Evolutionary conservation across 2,329 filamentous ascomycete species (phyloP).

Genomic region (Phialophora verrucosa): DNA sequence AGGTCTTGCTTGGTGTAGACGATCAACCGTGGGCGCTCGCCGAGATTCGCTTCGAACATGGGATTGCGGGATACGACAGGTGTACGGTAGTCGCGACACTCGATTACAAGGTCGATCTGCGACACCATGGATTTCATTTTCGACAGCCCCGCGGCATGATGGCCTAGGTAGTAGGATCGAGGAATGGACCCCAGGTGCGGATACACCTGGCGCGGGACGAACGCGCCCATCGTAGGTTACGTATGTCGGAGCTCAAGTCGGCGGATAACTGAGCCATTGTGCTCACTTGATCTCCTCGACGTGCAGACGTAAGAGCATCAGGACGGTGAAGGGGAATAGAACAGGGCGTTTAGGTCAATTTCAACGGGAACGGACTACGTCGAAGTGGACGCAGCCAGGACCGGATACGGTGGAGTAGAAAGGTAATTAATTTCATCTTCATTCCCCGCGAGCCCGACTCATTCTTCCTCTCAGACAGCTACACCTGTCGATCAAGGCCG

Average conservation of each 20-base stretch:
- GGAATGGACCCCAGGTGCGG: slow-evolving; percentile 75
- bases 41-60: slow-evolving; percentile 78
- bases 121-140: slow-evolving; percentile 83
- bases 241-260: not conserved
- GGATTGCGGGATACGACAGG: slow-evolving; percentile 90
- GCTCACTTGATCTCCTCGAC: not conserved
- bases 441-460: not conserved
- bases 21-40: slow-evolving; percentile 74
- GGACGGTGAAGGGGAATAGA: not conserved
- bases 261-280: slow-evolving; percentile 20
- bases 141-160: slow-evolving; percentile 80
- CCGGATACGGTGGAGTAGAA: not conserved
- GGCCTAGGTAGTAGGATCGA: slow-evolving; percentile 91
- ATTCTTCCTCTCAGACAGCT: not conserved
- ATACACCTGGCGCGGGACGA: slow-evolving; percentile 76
- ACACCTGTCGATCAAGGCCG: not conserved
- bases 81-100: slow-evolving; percentile 92
- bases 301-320: not conserved
- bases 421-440: not conserved
- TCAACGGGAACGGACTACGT: not conserved
- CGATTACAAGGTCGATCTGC: slow-evolving; percentile 84
- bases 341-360: not conserved
- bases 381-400: not conserved
- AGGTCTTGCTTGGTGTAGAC: slow-evolving; percentile 93
- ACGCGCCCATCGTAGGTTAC: slow-evolving; percentile 50